Evolutionary conservation across 805 yeast genomes (phyloP).

Genomic region (Candida schatavii): DNA sequence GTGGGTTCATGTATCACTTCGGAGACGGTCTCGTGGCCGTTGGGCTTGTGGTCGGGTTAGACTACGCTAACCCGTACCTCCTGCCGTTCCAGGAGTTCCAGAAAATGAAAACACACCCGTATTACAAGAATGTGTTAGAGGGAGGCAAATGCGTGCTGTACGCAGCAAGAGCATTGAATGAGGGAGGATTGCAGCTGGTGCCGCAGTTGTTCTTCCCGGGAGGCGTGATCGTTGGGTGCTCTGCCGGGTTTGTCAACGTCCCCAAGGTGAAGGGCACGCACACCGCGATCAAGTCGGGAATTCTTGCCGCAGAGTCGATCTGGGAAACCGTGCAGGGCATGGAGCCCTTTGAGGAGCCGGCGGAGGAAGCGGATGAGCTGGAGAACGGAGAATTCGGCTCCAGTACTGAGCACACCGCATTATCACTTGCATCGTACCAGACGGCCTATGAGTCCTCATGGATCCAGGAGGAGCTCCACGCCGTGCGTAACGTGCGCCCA

Average conservation of each 20-base stretch:
- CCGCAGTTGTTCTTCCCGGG: constrained; percentile 94
- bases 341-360: constrained; percentile 40
- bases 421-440: constrained; percentile 61
- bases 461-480: constrained; percentile 79
- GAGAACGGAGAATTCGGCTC: no score
- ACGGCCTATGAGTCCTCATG: constrained; percentile 69
- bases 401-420: constrained; percentile 12
- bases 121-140: constrained; percentile 64
- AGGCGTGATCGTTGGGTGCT: constrained; percentile 90
- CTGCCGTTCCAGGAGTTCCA: constrained; percentile 97
- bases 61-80: constrained; percentile 90
- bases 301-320: constrained; percentile 88
- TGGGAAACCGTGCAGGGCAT: constrained; percentile 42
- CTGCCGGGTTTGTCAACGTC: constrained; percentile 96
- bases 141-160: constrained; percentile 94
- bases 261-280: constrained; percentile 98
- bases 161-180: constrained; percentile 95
- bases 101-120: constrained; percentile 88
- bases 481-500: constrained; percentile 89
- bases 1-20: constrained; percentile 96
- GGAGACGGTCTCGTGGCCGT: constrained; percentile 90
- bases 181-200: constrained; percentile 93
- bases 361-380: constrained; percentile 26
- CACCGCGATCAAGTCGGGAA: constrained; percentile 94
- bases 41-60: constrained; percentile 93